Evolutionary conservation across 2,329 filamentous ascomycete species (phyloP).

Genomic region (Colletotrichum chlorophyti): DNA sequence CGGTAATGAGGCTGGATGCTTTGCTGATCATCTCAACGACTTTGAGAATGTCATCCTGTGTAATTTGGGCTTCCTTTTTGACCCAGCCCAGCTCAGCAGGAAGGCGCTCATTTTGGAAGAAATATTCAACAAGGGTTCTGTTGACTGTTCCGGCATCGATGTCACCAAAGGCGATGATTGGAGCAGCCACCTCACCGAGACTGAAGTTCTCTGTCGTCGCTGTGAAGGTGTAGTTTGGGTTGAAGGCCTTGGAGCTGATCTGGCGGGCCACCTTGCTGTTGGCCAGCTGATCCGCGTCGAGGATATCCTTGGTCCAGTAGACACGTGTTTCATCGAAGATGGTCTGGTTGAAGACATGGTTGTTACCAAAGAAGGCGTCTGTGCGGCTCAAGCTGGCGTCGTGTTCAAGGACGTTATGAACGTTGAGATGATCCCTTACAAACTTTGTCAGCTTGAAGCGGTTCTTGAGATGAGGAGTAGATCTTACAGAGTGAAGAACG

Average conservation of each 20-base stretch:
- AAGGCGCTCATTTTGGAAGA: conserved; percentile 41
- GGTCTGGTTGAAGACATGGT: conserved; percentile 58
- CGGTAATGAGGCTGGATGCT: conserved; percentile 6
- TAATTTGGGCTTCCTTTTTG: background rate
- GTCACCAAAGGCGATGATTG: conserved; percentile 57
- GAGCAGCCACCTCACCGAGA: conserved; percentile 56
- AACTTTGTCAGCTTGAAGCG: background rate
- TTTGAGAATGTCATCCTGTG: conserved; percentile 3
- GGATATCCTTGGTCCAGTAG: conserved; percentile 52
- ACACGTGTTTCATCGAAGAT: conserved; percentile 52
- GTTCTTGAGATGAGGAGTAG: too few species aligned
- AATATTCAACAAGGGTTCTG: conserved; percentile 48
- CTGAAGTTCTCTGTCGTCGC: conserved; percentile 49
- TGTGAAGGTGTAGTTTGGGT: conserved; percentile 56
- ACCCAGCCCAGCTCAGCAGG: conserved; percentile 22
- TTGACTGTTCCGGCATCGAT: conserved; percentile 45
- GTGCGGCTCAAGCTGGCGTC: conserved; percentile 54
- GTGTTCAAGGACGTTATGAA: conserved; percentile 56
- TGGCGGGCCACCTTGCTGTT: conserved; percentile 53
- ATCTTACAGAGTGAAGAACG: conserved; percentile 44
- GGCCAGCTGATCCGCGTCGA: conserved; percentile 50
- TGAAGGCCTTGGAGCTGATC: conserved; percentile 49
- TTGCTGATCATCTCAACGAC: conserved; percentile 17
- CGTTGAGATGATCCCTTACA: conserved; percentile 47
- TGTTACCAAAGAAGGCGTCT: conserved; percentile 58